These are phyloP conservation scores for Dalbergia cultrata DNA, from an alignment of 306 rosid genomes.

Conservation along the genomic window DNA sequence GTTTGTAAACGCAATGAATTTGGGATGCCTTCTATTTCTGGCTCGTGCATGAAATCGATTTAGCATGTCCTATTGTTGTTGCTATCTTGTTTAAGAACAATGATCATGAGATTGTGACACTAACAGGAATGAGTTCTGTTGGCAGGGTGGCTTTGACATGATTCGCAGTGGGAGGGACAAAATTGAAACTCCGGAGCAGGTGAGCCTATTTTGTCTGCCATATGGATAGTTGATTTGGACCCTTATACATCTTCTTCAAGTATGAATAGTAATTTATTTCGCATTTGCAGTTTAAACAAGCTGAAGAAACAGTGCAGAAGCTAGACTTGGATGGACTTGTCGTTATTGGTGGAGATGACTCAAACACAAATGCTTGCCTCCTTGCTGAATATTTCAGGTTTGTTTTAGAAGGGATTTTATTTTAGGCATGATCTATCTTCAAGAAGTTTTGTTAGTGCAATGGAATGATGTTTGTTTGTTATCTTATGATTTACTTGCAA, in stretches of 20 bases:
- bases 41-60: constrained; percentile 16
- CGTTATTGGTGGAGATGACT: constrained; percentile 99
- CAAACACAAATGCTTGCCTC: constrained; percentile 98
- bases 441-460: constrained; percentile 29
- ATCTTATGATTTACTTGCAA: constrained; percentile 10
- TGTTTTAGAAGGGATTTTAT: constrained; percentile 23
- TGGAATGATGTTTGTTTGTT: constrained; percentile 36
- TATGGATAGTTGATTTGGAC: constrained; percentile 14
- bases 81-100: neutral
- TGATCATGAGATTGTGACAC: constrained; percentile 32
- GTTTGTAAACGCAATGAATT: constrained; percentile 15
- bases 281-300: constrained; percentile 84
- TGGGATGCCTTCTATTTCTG: constrained; percentile 23
- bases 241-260: constrained; percentile 28
- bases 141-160: constrained; percentile 99
- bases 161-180: constrained; percentile 99
- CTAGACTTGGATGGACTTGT: constrained; percentile 95
- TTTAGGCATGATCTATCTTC: constrained; percentile 16
- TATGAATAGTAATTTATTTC: constrained; percentile 39
- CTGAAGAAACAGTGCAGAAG: constrained; percentile 85
- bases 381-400: constrained; percentile 98
- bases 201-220: constrained; percentile 39
- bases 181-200: constrained; percentile 99
- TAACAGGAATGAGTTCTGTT: constrained; percentile 41
- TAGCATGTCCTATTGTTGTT: neutral